These are phyloP conservation scores for Mucor sp. DNA, from an alignment of 371 early-diverging fungal genomes.

Conservation along the genomic window DNA sequence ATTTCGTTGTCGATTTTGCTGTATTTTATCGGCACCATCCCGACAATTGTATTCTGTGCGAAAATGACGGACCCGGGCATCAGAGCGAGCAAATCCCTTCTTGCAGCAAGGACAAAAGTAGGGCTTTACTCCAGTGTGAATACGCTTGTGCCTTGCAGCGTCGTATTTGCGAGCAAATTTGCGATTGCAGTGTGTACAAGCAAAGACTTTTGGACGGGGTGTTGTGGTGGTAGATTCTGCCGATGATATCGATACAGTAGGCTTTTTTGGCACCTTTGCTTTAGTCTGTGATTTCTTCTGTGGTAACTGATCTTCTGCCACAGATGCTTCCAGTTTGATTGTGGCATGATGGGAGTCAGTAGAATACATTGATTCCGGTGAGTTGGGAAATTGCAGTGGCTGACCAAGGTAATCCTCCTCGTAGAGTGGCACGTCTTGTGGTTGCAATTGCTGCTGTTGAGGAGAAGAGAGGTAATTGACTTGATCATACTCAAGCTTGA, in stretches of 20 bases:
- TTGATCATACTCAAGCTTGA: neutral
- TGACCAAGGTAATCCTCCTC: neutral
- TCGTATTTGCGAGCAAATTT: constrained; percentile 49
- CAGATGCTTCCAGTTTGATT: neutral
- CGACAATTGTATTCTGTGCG: constrained; percentile 46
- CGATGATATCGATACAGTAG: neutral
- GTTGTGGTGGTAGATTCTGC: neutral
- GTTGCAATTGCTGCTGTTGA: neutral
- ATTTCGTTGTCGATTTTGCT: neutral
- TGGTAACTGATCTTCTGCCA: neutral
- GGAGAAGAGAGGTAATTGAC: neutral
- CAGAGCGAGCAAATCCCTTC: constrained; percentile 66
- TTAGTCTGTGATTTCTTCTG: neutral
- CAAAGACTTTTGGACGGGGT: neutral
- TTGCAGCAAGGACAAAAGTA: constrained; percentile 60
- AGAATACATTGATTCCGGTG: neutral
- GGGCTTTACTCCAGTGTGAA: constrained; percentile 68
- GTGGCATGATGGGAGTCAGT: neutral
- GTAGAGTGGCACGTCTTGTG: neutral
- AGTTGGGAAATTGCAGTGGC: neutral
- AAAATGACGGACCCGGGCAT: constrained; percentile 62
- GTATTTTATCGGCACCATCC: constrained; percentile 14
- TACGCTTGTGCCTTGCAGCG: constrained; percentile 43
- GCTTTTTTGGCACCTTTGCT: neutral
- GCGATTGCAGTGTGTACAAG: constrained; percentile 7